Percentiles rank a stretch among this genome's conserved stretches.
These are phyloP conservation scores for Penicillium sp. DNA, from an alignment of 2,329 filamentous ascomycete genomes.

Conservation along the genomic window DNA sequence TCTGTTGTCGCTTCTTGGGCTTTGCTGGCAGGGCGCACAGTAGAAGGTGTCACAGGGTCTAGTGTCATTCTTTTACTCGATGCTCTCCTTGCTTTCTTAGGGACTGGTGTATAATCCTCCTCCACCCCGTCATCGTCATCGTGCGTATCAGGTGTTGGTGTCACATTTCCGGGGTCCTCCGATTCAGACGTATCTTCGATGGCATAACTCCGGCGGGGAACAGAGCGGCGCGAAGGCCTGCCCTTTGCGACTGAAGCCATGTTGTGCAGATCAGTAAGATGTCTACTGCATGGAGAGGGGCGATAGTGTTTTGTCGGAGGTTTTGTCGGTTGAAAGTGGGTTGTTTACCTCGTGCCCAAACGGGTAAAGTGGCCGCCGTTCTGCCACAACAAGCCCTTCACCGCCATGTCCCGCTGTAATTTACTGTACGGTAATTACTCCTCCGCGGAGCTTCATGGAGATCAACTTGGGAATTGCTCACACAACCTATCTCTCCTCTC, in stretches of 20 bases:
- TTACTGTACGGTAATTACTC: slow-evolving; percentile 12
- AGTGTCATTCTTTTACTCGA: slow-evolving; percentile 48
- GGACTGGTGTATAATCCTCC: slow-evolving; percentile 72
- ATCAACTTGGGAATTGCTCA: slow-evolving; percentile 5
- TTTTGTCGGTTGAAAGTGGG: slow-evolving; percentile 24
- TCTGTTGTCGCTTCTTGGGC: slow-evolving; percentile 41
- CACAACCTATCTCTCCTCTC: not conserved
- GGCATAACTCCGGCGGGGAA: slow-evolving; percentile 61
- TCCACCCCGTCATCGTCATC: slow-evolving; percentile 52
- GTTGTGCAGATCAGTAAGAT: slow-evolving; percentile 15
- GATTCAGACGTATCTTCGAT: slow-evolving; percentile 73
- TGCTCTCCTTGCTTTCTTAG: slow-evolving; percentile 51
- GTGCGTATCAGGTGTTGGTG: slow-evolving; percentile 34
- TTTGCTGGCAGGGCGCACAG: slow-evolving; percentile 24
- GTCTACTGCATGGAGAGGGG: slow-evolving; percentile 22
- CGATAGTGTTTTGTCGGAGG: slow-evolving; percentile 6
- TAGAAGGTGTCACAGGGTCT: slow-evolving; percentile 40
- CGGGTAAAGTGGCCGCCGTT: slow-evolving; percentile 26
- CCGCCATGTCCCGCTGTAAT: slow-evolving; percentile 22
- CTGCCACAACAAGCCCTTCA: slow-evolving; percentile 29
- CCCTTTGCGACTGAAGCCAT: slow-evolving; percentile 38
- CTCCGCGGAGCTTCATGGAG: slow-evolving; percentile 11
- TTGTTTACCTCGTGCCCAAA: slow-evolving; percentile 35
- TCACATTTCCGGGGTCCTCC: slow-evolving; percentile 48
- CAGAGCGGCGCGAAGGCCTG: slow-evolving; percentile 53